Evolutionary conservation across 2,329 filamentous ascomycete species (phyloP).

Genomic region (Hypoxylon sp.): DNA sequence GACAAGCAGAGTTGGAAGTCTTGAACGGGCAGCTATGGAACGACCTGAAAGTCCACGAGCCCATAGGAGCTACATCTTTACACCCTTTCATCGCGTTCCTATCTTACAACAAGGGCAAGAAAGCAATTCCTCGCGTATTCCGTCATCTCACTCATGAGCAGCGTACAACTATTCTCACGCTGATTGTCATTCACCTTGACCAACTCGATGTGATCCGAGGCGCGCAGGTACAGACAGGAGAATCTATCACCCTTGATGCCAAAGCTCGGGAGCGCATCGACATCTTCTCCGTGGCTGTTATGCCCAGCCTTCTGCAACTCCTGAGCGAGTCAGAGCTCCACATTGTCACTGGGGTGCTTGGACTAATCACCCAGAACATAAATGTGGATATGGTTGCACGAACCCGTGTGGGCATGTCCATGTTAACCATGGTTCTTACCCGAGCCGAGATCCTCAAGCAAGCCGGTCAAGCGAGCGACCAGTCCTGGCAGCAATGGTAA

Average conservation of each 20-base stretch:
- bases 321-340: conserved; percentile 91
- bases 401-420: conserved; percentile 87
- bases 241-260: conserved; percentile 75
- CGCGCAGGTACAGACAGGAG: conserved; percentile 78
- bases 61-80: conserved; percentile 78
- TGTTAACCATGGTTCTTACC: conserved; percentile 93
- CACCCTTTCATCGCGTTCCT: conserved; percentile 98
- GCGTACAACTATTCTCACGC: conserved; percentile 92
- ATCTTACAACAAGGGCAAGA: conserved; percentile 95
- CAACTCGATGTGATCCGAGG: conserved; percentile 88
- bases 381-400: conserved; percentile 87
- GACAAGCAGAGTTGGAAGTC: conserved; percentile 85
- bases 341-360: conserved; percentile 90
- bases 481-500: conserved; percentile 84
- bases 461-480: conserved; percentile 74
- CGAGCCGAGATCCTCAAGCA: conserved; percentile 95
- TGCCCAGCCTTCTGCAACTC: conserved; percentile 89
- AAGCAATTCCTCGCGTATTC: conserved; percentile 94
- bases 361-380: conserved; percentile 82
- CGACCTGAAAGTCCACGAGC: conserved; percentile 91
- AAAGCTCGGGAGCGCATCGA: conserved; percentile 91
- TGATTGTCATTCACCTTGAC: conserved; percentile 94
- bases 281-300: conserved; percentile 86
- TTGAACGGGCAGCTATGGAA: conserved; percentile 87
- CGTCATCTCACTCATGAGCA: conserved; percentile 92